phyloP scores from a whole-genome alignment of 768 basidiomycete species.

The Tulasnella sp. region DNA sequence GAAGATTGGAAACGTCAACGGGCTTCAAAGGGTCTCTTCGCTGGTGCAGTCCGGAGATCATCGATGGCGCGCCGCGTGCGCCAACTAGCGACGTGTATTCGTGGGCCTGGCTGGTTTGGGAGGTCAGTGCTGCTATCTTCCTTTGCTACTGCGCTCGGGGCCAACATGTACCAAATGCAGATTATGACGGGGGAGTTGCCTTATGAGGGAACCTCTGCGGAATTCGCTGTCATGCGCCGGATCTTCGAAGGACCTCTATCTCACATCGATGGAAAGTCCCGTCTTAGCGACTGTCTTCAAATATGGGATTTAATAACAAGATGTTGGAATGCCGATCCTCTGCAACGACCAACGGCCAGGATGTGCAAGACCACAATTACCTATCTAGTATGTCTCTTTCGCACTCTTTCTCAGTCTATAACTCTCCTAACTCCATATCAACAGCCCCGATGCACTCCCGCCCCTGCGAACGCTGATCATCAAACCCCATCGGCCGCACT shows the following conservation, averaged over 20 bases:
- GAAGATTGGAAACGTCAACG: too few species aligned
- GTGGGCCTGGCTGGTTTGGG: constrained; percentile 9
- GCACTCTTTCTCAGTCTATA: too few species aligned
- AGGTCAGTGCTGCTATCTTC: background rate
- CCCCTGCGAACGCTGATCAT: too few species aligned
- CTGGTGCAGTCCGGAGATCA: background rate
- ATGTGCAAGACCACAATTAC: too few species aligned
- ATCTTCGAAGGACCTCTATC: background rate
- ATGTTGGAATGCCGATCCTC: background rate
- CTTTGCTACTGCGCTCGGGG: too few species aligned
- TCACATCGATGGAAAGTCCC: background rate
- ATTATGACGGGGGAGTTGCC: background rate
- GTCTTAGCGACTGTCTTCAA: background rate
- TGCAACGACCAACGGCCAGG: background rate
- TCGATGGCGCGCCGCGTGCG: background rate
- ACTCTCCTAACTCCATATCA: too few species aligned
- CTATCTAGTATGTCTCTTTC: too few species aligned
- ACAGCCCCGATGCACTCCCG: too few species aligned
- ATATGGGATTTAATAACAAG: background rate
- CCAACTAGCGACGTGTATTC: background rate
- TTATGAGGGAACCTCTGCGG: background rate
- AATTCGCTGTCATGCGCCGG: background rate
- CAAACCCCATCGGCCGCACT: too few species aligned
- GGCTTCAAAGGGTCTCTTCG: too few species aligned
- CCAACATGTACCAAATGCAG: background rate